phyloP scores from a whole-genome alignment of 2,329 filamentous ascomycete genomes.

The Scedosporium dehoogii region DNA sequence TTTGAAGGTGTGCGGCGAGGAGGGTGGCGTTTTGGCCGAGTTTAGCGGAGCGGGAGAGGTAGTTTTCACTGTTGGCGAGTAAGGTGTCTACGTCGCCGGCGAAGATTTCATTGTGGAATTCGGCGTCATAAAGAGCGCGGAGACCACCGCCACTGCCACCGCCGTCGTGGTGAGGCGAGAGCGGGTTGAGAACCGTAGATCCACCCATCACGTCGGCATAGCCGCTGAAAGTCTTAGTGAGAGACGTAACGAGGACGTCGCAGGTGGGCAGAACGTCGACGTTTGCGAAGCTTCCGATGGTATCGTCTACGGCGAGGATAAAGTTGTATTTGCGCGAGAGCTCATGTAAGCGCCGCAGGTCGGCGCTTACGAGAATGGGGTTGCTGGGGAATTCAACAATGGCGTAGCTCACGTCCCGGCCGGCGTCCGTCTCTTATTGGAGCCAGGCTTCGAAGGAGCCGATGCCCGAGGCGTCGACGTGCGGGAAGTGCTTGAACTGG shows the following conservation, averaged over 20 bases:
- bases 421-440: slow-evolving; percentile 22
- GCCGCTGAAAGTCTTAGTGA: slow-evolving; percentile 52
- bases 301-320: slow-evolving; percentile 38
- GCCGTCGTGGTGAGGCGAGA: slow-evolving; percentile 27
- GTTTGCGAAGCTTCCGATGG: slow-evolving; percentile 35
- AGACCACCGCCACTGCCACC: slow-evolving; percentile 15
- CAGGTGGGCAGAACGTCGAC: slow-evolving; percentile 37
- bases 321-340: slow-evolving; percentile 33
- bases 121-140: slow-evolving; percentile 14
- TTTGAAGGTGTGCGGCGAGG: slow-evolving; percentile 29
- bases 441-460: slow-evolving; percentile 31
- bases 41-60: slow-evolving; percentile 25
- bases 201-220: slow-evolving; percentile 45
- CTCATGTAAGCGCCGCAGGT: slow-evolving; percentile 22
- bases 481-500: slow-evolving; percentile 37
- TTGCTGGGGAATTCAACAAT: slow-evolving; percentile 36
- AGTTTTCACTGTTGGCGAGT: slow-evolving; percentile 33
- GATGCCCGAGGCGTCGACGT: slow-evolving; percentile 30
- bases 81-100: slow-evolving; percentile 34
- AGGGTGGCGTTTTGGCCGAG: slow-evolving; percentile 34
- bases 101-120: slow-evolving; percentile 31
- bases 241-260: slow-evolving; percentile 39
- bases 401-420: slow-evolving; percentile 32
- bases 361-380: slow-evolving; percentile 22
- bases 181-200: slow-evolving; percentile 37